A percentile compares a stretch with the other conserved stretches of the same genome.
phyloP scores from a whole-genome alignment of 139 green algal genomes.

The Micractinium sp. region DNA sequence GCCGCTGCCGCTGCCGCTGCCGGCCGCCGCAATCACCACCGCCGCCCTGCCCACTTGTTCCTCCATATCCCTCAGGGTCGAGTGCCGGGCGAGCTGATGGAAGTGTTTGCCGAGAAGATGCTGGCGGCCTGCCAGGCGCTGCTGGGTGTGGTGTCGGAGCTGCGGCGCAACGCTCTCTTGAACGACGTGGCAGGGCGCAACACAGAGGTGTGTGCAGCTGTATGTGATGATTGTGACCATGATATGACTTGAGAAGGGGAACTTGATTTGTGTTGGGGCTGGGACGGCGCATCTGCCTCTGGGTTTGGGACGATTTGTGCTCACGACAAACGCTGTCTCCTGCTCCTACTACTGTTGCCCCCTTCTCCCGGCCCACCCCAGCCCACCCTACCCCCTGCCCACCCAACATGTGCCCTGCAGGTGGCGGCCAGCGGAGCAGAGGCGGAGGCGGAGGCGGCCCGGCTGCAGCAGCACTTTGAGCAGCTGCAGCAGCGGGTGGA shows the following conservation, averaged over 20 bases:
- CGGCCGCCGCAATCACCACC: not conserved
- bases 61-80: not conserved
- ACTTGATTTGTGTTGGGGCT: too few relatives aligned
- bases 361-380: not conserved
- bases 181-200: conserved; percentile 38
- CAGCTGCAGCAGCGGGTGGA: conserved; percentile 16
- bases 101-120: conserved; percentile 61
- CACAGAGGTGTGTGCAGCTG: conserved; percentile 27
- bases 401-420: not conserved
- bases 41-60: not conserved
- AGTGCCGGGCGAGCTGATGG: conserved; percentile 51
- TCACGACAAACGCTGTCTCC: too few relatives aligned
- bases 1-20: not conserved
- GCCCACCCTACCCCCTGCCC: not conserved
- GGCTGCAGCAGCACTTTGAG: not conserved
- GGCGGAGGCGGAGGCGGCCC: not conserved
- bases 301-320: too few relatives aligned
- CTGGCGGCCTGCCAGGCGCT: conserved; percentile 36
- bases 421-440: not conserved
- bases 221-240: too few relatives aligned
- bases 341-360: not conserved
- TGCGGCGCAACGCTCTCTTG: conserved; percentile 54
- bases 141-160: conserved; percentile 43
- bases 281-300: too few relatives aligned
- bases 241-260: too few relatives aligned